Conservation (phyloP, 2,329 filamentous ascomycete species). For the Colletotrichum gigasporum region DNA sequence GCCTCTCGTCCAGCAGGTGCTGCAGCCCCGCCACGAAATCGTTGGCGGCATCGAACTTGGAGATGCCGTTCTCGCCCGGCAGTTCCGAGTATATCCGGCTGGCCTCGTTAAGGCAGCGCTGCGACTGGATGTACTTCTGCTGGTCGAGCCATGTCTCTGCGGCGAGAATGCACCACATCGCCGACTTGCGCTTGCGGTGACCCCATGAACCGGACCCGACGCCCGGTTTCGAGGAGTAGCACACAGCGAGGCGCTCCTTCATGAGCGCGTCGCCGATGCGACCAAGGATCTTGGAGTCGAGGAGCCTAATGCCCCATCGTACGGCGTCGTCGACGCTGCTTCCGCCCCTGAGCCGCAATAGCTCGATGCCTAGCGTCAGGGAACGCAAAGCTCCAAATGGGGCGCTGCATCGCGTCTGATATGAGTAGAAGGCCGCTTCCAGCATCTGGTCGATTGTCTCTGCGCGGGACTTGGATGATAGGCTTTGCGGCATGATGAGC, state of each 20-base stretch:
- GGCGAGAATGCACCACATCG: slow-evolving; percentile 86
- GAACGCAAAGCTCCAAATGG: slow-evolving; percentile 84
- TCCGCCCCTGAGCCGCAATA: slow-evolving; percentile 82
- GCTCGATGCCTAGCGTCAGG: slow-evolving; percentile 79
- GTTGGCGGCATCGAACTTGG: slow-evolving; percentile 59
- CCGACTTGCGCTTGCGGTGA: slow-evolving; percentile 81
- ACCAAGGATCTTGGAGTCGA: slow-evolving; percentile 82
- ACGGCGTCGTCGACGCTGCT: slow-evolving; percentile 87
- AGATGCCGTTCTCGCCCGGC: slow-evolving; percentile 59
- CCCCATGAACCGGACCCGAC: slow-evolving; percentile 71
- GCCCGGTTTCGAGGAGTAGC: slow-evolving; percentile 79
- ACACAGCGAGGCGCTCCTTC: slow-evolving; percentile 85
- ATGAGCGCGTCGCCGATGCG: slow-evolving; percentile 82
- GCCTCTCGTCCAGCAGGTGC: slow-evolving; percentile 56
- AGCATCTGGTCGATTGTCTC: slow-evolving; percentile 89
- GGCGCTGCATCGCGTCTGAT: slow-evolving; percentile 83
- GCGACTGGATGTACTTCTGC: slow-evolving; percentile 80
- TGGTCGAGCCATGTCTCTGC: slow-evolving; percentile 86
- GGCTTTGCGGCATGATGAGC: slow-evolving; percentile 77
- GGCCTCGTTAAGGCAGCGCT: slow-evolving; percentile 79
- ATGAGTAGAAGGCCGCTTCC: slow-evolving; percentile 91
- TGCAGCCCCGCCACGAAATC: slow-evolving; percentile 63
- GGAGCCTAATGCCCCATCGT: slow-evolving; percentile 81
- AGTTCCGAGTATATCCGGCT: slow-evolving; percentile 62
- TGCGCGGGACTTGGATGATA: slow-evolving; percentile 78